Evolutionary conservation across 2,329 filamentous ascomycete species (phyloP).

Genomic region (Capronia epimyces): DNA sequence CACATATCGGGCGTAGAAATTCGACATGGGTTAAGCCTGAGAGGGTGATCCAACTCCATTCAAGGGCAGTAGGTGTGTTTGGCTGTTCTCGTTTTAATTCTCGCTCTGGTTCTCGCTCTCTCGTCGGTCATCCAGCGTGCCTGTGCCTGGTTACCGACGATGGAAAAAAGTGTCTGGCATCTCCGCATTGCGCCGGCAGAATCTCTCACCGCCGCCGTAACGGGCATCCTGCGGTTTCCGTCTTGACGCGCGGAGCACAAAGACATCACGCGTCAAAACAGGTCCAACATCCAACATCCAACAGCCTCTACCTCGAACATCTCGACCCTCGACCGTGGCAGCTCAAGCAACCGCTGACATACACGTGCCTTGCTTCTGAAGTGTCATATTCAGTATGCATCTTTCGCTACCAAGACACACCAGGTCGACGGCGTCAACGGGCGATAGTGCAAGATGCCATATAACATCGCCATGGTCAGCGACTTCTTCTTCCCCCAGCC

Average conservation of each 20-base stretch:
- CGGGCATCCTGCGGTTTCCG: too few species aligned
- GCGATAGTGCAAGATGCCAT: constrained; percentile 49
- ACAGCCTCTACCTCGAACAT: too few species aligned
- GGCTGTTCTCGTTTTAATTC: constrained; percentile 1
- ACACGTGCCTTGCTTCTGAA: constrained; percentile 15
- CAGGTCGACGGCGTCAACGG: not conserved
- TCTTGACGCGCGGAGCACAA: not conserved
- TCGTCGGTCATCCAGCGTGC: not conserved
- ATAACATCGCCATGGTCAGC: constrained; percentile 86
- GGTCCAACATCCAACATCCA: not conserved
- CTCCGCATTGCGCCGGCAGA: constrained; percentile 28
- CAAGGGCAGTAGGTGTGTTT: not conserved
- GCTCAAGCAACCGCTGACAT: not conserved
- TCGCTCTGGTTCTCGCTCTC: not conserved
- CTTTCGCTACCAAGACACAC: not conserved
- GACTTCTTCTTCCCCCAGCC: constrained; percentile 99
- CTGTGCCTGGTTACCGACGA: not conserved
- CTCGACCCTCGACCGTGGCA: too few species aligned
- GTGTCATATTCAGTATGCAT: not conserved
- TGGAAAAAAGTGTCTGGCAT: constrained; percentile 1
- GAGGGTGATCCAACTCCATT: not conserved
- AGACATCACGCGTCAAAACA: not conserved
- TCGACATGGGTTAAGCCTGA: constrained; percentile 37
- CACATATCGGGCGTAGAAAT: constrained; percentile 45
- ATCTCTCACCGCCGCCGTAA: constrained; percentile 32